phyloP scores from a whole-genome alignment of 805 yeast genomes.

The Ogataea naganishii region DNA sequence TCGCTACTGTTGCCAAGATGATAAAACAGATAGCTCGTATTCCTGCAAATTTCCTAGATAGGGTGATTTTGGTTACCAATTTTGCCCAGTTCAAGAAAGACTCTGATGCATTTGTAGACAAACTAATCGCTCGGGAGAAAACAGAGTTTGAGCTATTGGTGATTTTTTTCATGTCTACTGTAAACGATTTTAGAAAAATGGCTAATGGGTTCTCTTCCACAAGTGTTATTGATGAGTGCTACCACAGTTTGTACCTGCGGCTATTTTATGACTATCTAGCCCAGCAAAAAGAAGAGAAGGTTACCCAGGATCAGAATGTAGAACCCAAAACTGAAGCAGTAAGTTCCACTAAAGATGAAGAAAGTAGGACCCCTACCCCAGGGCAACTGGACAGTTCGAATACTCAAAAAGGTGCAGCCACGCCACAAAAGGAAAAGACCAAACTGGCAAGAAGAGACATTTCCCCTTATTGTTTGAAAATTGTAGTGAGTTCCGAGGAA shows the following conservation, averaged over 20 bases:
- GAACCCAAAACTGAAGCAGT: conserved; percentile 1
- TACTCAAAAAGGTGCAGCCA: conserved; percentile 7
- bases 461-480: conserved; percentile 24
- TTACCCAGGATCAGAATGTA: conserved; percentile 4
- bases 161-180: conserved; percentile 38
- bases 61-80: conserved; percentile 33
- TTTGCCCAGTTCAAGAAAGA: conserved; percentile 33
- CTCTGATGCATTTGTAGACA: conserved; percentile 23
- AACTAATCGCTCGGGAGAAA: conserved; percentile 21
- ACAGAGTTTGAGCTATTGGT: conserved; percentile 29
- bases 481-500: conserved; percentile 13
- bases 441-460: conserved; percentile 43
- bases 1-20: conserved; percentile 42
- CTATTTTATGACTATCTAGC: conserved; percentile 25
- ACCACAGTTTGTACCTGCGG: conserved; percentile 49
- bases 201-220: conserved; percentile 82
- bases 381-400: neutral
- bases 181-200: conserved; percentile 55
- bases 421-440: conserved; percentile 24
- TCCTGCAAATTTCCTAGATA: conserved; percentile 41
- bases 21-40: conserved; percentile 36
- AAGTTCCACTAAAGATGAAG: conserved; percentile 6
- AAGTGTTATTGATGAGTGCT: conserved; percentile 64
- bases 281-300: conserved; percentile 1
- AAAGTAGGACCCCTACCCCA: conserved; percentile 1